phyloP scores from a whole-genome alignment of 768 basidiomycete species.

The Boletus pseudopeckii region DNA sequence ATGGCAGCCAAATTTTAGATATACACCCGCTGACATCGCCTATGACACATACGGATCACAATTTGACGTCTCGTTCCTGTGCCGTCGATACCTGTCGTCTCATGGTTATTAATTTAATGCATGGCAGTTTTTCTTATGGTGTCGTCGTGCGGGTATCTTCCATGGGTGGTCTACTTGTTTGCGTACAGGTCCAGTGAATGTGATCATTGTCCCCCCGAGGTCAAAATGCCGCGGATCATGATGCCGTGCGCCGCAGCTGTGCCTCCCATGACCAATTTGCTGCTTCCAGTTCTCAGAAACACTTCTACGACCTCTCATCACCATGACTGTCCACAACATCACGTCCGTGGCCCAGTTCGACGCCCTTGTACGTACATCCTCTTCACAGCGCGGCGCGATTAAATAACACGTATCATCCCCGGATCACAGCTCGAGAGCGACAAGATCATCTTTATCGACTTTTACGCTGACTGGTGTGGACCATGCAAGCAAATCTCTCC shows the following conservation, averaged over 20 bases:
- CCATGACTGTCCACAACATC: conserved; percentile 2
- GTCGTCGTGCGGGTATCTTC: too few relatives aligned
- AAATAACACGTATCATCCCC: neutral
- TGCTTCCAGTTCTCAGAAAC: neutral
- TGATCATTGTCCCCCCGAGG: too few relatives aligned
- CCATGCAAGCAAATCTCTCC: conserved; percentile 19
- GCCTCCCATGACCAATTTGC: too few relatives aligned
- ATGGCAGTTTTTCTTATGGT: neutral
- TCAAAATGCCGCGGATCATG: too few relatives aligned
- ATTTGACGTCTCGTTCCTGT: neutral
- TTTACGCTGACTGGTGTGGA: conserved; percentile 19
- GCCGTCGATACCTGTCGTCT: neutral
- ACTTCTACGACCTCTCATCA: neutral
- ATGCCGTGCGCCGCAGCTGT: too few relatives aligned
- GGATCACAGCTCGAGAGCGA: conserved; percentile 2
- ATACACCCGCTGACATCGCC: too few relatives aligned
- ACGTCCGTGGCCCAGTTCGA: neutral
- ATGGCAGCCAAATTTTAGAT: too few relatives aligned
- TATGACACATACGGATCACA: too few relatives aligned
- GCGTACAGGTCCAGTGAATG: too few relatives aligned
- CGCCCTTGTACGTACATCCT: conserved; percentile 3
- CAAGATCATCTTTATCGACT: conserved; percentile 18
- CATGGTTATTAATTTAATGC: neutral
- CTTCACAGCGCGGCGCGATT: neutral
- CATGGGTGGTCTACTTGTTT: too few relatives aligned